Percentiles rank a stretch among this genome's conserved stretches.
Conservation (phyloP, 805 yeast genomes). For the Ogataea dorogensis region DNA sequence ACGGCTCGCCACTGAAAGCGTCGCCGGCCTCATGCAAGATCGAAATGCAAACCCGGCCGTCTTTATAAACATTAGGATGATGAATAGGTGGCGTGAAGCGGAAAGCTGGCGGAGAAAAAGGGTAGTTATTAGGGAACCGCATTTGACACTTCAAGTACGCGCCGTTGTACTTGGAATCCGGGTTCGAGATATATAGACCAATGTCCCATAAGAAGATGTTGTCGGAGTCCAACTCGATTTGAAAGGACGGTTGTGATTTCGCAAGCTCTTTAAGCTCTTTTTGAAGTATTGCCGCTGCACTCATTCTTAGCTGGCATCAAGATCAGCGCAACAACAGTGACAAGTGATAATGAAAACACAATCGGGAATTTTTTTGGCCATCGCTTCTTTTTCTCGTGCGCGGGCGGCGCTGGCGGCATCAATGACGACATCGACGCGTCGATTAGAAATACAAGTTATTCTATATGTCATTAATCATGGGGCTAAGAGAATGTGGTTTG, state of each 20-base stretch:
- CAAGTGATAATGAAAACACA: conserved; percentile 9
- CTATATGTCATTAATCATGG: conserved; percentile 9
- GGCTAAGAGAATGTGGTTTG: conserved; percentile 5
- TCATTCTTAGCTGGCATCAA: too few species aligned
- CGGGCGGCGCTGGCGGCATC: background rate
- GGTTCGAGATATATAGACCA: conserved; percentile 88
- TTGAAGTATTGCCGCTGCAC: conserved; percentile 34
- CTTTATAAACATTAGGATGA: conserved; percentile 94
- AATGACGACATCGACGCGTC: conserved; percentile 6
- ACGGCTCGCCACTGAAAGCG: conserved; percentile 86
- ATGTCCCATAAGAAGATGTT: conserved; percentile 71
- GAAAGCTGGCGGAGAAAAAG: conserved; percentile 89
- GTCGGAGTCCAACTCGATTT: conserved; percentile 46
- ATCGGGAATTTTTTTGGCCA: conserved; percentile 10
- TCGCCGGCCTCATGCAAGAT: conserved; percentile 92
- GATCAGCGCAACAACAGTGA: too few species aligned
- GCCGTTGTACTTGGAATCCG: conserved; percentile 89
- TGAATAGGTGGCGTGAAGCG: conserved; percentile 89
- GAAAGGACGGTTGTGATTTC: conserved; percentile 33
- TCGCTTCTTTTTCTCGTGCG: conserved; percentile 7
- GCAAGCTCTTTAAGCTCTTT: conserved; percentile 35
- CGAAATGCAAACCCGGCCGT: conserved; percentile 90
- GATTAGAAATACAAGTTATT: conserved; percentile 2
- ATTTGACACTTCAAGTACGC: conserved; percentile 93
- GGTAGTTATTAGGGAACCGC: conserved; percentile 90